Conservation (phyloP, 306 rosid genomes). For the Benincasa hispida region DNA sequence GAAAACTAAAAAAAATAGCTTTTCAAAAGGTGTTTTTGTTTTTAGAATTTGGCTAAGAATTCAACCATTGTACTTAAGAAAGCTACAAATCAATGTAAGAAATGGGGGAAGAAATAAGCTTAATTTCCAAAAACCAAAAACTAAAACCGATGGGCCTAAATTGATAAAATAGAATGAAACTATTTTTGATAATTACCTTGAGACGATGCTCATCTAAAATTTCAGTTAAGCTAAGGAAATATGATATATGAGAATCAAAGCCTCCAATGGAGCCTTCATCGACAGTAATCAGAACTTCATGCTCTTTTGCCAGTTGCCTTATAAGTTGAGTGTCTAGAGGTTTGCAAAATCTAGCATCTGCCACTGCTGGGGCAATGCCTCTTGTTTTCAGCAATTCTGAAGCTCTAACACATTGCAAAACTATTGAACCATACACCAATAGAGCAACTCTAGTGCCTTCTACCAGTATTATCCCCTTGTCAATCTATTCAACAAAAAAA, state of each 20-base stretch:
- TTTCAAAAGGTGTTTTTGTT: too few species aligned
- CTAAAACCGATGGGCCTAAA: too few species aligned
- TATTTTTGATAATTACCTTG: slow-evolving; percentile 27
- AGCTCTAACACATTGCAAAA: slow-evolving; percentile 63
- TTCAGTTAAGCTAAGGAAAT: slow-evolving; percentile 61
- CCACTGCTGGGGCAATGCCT: slow-evolving; percentile 51
- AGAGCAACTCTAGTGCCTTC: slow-evolving; percentile 71
- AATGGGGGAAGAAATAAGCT: too few species aligned
- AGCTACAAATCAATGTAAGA: too few species aligned
- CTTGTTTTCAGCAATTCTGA: slow-evolving; percentile 39
- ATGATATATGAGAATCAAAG: slow-evolving; percentile 85
- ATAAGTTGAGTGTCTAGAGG: slow-evolving; percentile 70
- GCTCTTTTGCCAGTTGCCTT: slow-evolving; percentile 51
- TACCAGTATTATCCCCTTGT: slow-evolving; percentile 57
- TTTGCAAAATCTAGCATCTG: slow-evolving; percentile 94
- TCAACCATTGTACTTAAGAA: too few species aligned
- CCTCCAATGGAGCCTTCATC: slow-evolving; percentile 95
- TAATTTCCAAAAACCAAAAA: too few species aligned
- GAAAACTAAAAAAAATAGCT: too few species aligned
- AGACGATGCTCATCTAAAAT: slow-evolving; percentile 58
- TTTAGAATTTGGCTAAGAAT: too few species aligned
- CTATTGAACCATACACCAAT: slow-evolving; percentile 66
- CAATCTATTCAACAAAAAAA: slow-evolving; percentile 40
- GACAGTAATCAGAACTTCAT: slow-evolving; percentile 64
- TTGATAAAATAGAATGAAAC: too few species aligned